These are phyloP conservation scores for Paxillus ammoniavirescens DNA, from an alignment of 768 basidiomycete species.

Conservation along the genomic window DNA sequence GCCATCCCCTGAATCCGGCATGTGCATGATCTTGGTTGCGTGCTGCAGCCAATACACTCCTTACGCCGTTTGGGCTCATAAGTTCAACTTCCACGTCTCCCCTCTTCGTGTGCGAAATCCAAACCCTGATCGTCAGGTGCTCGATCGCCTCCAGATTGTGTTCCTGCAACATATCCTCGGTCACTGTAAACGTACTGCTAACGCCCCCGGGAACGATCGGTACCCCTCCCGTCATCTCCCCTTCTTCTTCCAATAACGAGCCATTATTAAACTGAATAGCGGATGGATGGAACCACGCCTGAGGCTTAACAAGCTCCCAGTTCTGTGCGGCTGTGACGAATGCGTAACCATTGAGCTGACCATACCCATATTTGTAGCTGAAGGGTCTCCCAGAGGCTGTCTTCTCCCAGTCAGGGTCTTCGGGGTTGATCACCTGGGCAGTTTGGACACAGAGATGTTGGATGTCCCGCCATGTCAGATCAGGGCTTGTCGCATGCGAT, in stretches of 20 bases:
- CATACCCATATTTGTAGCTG: slow-evolving; percentile 96
- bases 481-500: slow-evolving; percentile 55
- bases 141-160: slow-evolving; percentile 88
- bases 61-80: slow-evolving; percentile 80
- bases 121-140: slow-evolving; percentile 89
- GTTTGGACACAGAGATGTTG: slow-evolving; percentile 85
- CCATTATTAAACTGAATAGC: slow-evolving; percentile 66
- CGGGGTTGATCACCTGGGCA: slow-evolving; percentile 74
- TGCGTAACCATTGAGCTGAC: slow-evolving; percentile 77
- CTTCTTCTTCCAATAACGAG: slow-evolving; percentile 44
- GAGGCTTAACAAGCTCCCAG: slow-evolving; percentile 91
- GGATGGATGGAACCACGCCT: slow-evolving; percentile 83
- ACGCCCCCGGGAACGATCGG: slow-evolving; percentile 67
- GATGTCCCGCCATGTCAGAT: slow-evolving; percentile 94
- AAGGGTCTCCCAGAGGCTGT: slow-evolving; percentile 54
- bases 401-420: slow-evolving; percentile 92
- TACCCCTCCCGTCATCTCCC: slow-evolving; percentile 58
- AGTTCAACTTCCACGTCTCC: slow-evolving; percentile 95
- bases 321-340: slow-evolving; percentile 78
- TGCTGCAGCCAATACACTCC: slow-evolving; percentile 75
- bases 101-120: slow-evolving; percentile 83
- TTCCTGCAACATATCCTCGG: slow-evolving; percentile 59
- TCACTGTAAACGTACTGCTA: slow-evolving; percentile 60
- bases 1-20: slow-evolving; percentile 89
- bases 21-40: slow-evolving; percentile 62